Percentiles rank a stretch among this genome's conserved stretches.
Evolutionary conservation across 352 stramenopile genomes (phyloP).

Genomic region (Pythium oligandrum): DNA sequence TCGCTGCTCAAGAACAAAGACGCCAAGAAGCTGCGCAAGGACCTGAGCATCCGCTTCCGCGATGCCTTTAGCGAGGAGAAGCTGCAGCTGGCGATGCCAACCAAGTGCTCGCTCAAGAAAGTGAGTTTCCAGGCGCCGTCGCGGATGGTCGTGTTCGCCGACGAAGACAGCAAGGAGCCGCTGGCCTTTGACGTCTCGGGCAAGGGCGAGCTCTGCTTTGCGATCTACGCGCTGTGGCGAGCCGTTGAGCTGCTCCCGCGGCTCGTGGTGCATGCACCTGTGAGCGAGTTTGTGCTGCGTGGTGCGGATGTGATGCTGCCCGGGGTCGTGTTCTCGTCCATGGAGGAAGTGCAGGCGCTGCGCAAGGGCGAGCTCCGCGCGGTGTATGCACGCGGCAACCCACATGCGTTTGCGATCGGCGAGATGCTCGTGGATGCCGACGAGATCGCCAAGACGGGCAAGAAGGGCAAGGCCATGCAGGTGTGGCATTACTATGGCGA

Average conservation of each 20-base stretch:
- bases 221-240: slow-evolving; percentile 70
- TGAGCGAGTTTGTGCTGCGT: slow-evolving; percentile 77
- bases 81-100: slow-evolving; percentile 33
- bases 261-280: slow-evolving; percentile 66
- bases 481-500: slow-evolving; percentile 71
- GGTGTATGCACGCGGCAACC: slow-evolving; percentile 72
- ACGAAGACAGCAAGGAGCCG: slow-evolving; percentile 53
- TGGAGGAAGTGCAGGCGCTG: slow-evolving; percentile 46
- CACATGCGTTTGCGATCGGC: slow-evolving; percentile 68
- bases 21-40: slow-evolving; percentile 77
- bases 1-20: slow-evolving; percentile 83
- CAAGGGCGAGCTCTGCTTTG: slow-evolving; percentile 53
- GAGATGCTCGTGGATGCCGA: slow-evolving; percentile 67
- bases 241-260: slow-evolving; percentile 39
- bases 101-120: slow-evolving; percentile 47
- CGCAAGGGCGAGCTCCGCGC: slow-evolving; percentile 62
- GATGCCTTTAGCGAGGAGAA: slow-evolving; percentile 29
- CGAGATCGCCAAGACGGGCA: slow-evolving; percentile 46
- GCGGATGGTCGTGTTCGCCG: slow-evolving; percentile 61
- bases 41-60: slow-evolving; percentile 35
- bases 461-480: slow-evolving; percentile 64
- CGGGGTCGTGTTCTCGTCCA: slow-evolving; percentile 59
- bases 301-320: slow-evolving; percentile 84
- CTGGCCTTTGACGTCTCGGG: slow-evolving; percentile 70
- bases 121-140: slow-evolving; percentile 76